These are phyloP conservation scores for Phytopythium delawarense DNA, from an alignment of 352 stramenopile species.

Conservation along the genomic window DNA sequence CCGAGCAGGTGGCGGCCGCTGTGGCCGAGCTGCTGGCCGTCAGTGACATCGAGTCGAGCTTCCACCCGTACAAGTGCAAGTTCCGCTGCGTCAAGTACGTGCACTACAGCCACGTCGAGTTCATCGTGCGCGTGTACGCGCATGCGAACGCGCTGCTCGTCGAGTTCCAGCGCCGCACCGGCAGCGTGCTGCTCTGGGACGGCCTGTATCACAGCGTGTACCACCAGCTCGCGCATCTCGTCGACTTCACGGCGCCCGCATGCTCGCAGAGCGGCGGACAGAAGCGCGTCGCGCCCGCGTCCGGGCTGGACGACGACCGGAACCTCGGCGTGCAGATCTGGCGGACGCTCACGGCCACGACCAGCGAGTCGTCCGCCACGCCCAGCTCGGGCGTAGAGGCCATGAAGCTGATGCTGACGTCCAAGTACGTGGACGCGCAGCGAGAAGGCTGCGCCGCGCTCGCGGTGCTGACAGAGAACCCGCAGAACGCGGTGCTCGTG, in stretches of 20 bases:
- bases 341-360: conserved; percentile 35
- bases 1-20: conserved; percentile 17
- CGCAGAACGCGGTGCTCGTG: conserved; percentile 57
- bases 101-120: conserved; percentile 82
- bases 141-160: conserved; percentile 42
- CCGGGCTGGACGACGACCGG: conserved; percentile 27
- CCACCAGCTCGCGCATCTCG: conserved; percentile 39
- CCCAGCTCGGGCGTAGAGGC: conserved; percentile 67
- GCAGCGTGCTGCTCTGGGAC: conserved; percentile 76
- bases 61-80: conserved; percentile 76
- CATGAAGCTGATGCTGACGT: conserved; percentile 86
- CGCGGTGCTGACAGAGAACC: conserved; percentile 63
- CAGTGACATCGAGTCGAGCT: conserved; percentile 61
- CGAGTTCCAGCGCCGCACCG: conserved; percentile 72
- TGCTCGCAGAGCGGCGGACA: conserved; percentile 71
- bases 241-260: conserved; percentile 40
- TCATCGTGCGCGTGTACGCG: conserved; percentile 66
- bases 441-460: conserved; percentile 71
- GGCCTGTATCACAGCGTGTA: conserved; percentile 76
- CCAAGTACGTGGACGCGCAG: conserved; percentile 62
- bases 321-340: conserved; percentile 51
- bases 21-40: conserved; percentile 49
- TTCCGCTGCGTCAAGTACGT: conserved; percentile 87
- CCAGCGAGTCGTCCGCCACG: conserved; percentile 23
- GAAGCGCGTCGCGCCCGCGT: conserved; percentile 30